Conservation (phyloP, 768 basidiomycete genomes). For the Nidularia pulvinata region DNA sequence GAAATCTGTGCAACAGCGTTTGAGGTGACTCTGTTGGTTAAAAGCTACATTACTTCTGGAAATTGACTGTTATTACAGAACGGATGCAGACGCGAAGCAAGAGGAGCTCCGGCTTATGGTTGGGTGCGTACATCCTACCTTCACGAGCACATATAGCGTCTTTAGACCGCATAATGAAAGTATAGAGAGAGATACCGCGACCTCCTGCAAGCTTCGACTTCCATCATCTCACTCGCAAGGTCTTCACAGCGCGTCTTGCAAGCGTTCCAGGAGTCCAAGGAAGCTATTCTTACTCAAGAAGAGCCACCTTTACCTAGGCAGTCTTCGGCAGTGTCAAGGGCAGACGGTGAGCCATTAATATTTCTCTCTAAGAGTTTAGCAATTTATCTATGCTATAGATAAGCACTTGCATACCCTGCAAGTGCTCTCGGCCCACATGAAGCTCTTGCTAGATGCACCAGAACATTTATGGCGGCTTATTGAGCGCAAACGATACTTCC, state of each 20-base stretch:
- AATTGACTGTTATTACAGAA: conserved; percentile 32
- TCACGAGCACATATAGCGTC: background rate
- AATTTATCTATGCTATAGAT: conserved; percentile 39
- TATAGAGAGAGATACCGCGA: conserved; percentile 89
- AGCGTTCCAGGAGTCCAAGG: conserved; percentile 63
- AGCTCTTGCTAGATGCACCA: conserved; percentile 89
- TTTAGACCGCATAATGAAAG: conserved; percentile 44
- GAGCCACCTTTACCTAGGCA: conserved; percentile 41
- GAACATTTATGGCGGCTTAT: conserved; percentile 91
- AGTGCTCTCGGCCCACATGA: conserved; percentile 83
- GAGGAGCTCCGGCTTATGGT: conserved; percentile 90
- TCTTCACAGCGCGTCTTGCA: conserved; percentile 67
- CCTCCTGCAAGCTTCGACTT: conserved; percentile 81
- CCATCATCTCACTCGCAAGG: conserved; percentile 74
- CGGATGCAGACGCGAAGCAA: conserved; percentile 85
- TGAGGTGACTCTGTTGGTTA: conserved; percentile 47
- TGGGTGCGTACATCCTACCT: conserved; percentile 60
- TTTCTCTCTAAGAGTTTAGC: conserved; percentile 1
- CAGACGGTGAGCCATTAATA: conserved; percentile 33
- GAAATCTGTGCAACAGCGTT: conserved; percentile 60
- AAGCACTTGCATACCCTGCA: conserved; percentile 69
- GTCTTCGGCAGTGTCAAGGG: conserved; percentile 32
- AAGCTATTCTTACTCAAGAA: conserved; percentile 47
- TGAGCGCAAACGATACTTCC: conserved; percentile 75
- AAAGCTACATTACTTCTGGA: conserved; percentile 3